A percentile compares a stretch with the other conserved stretches of the same genome.
These are phyloP conservation scores for Mucor irregularis DNA, from an alignment of 371 early-diverging fungal species.

Conservation along the genomic window DNA sequence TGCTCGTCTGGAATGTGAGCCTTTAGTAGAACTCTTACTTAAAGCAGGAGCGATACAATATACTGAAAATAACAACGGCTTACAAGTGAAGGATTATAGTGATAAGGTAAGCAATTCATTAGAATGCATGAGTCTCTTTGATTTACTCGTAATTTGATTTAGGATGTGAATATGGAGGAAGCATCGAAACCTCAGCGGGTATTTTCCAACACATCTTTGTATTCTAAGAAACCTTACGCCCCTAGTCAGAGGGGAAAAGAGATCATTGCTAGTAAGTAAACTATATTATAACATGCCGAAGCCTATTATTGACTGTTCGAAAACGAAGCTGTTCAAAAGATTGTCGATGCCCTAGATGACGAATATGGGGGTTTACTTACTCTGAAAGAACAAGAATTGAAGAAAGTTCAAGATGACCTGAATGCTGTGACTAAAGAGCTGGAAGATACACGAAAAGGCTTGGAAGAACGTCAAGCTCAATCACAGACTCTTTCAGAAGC, in stretches of 20 bases:
- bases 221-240: conserved; percentile 19
- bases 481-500: conserved; percentile 59
- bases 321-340: conserved; percentile 73
- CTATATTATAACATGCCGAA: no score
- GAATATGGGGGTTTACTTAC: conserved; percentile 65
- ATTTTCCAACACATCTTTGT: not conserved
- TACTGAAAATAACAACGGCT: conserved; percentile 74
- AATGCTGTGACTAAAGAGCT: conserved; percentile 65
- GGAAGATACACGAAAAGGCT: conserved; percentile 60
- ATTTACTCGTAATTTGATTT: not conserved
- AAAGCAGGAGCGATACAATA: conserved; percentile 77
- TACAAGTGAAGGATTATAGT: conserved; percentile 65
- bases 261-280: conserved; percentile 52
- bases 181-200: not conserved
- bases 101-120: conserved; percentile 14
- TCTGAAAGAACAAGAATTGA: conserved; percentile 61
- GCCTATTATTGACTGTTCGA: no score
- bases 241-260: conserved; percentile 55
- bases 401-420: conserved; percentile 61
- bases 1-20: conserved; percentile 68
- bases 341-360: conserved; percentile 69
- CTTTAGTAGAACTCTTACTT: conserved; percentile 68
- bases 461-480: conserved; percentile 55
- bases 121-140: not conserved
- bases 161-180: conserved; percentile 14